Evolutionary conservation across 2,329 filamentous ascomycete genomes (phyloP).

Genomic region (Beauveria australis): DNA sequence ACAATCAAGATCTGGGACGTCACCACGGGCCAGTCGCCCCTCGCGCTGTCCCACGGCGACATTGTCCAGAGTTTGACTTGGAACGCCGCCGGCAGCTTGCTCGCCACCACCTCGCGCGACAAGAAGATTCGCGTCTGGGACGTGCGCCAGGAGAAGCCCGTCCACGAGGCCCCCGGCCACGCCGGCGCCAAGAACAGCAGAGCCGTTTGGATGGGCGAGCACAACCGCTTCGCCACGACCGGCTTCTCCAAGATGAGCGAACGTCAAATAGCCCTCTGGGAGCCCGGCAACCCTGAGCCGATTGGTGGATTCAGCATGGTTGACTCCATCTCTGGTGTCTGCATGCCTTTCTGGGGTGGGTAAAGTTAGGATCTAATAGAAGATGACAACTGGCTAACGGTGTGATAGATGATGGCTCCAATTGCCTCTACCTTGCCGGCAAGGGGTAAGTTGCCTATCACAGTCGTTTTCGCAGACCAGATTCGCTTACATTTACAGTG

Average conservation of each 20-base stretch:
- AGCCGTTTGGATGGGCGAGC: slow-evolving; percentile 93
- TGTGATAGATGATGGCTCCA: slow-evolving; percentile 67
- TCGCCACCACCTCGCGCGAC: slow-evolving; percentile 91
- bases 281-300: slow-evolving; percentile 76
- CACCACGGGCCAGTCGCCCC: slow-evolving; percentile 62
- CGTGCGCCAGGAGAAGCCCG: slow-evolving; percentile 82
- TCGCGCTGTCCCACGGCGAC: slow-evolving; percentile 77
- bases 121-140: slow-evolving; percentile 99
- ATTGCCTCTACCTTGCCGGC: slow-evolving; percentile 90
- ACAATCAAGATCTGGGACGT: slow-evolving; percentile 96
- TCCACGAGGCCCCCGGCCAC: slow-evolving; percentile 78
- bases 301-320: slow-evolving; percentile 85
- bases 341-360: slow-evolving; percentile 93
- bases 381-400: slow-evolving; percentile 16
- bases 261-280: slow-evolving; percentile 91
- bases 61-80: slow-evolving; percentile 94
- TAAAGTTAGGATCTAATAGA: slow-evolving; percentile 22
- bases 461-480: slow-evolving; percentile 34
- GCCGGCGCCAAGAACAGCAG: slow-evolving; percentile 95
- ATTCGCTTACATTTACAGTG: slow-evolving; percentile 27
- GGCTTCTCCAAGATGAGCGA: slow-evolving; percentile 99
- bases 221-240: slow-evolving; percentile 90
- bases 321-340: slow-evolving; percentile 93
- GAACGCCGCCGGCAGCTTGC: slow-evolving; percentile 78
- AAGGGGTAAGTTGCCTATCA: slow-evolving; percentile 61